These are phyloP conservation scores for Aspergillus proliferans DNA, from an alignment of 2,329 filamentous ascomycete species.

Conservation along the genomic window DNA sequence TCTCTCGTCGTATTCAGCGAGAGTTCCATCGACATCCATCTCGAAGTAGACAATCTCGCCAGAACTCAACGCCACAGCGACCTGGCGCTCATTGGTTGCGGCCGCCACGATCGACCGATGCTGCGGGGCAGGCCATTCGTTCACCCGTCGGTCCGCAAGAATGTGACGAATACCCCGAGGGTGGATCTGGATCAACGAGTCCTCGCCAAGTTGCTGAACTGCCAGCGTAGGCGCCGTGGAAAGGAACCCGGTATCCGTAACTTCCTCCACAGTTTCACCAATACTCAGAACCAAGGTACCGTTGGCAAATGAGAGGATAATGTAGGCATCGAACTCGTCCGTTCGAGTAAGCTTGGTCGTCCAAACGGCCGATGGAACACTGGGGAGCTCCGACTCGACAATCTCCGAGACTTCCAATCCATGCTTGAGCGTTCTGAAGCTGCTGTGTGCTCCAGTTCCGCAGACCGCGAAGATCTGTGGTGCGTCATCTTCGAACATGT, in stretches of 20 bases:
- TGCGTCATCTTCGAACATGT: slow-evolving; percentile 84
- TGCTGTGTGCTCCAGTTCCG: slow-evolving; percentile 80
- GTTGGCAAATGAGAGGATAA: slow-evolving; percentile 87
- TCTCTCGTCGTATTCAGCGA: slow-evolving; percentile 92
- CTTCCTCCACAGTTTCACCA: slow-evolving; percentile 93
- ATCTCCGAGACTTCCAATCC: slow-evolving; percentile 90
- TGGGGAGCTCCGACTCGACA: slow-evolving; percentile 85
- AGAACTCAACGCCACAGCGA: slow-evolving; percentile 87
- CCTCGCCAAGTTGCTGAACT: slow-evolving; percentile 88
- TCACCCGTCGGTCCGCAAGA: slow-evolving; percentile 66
- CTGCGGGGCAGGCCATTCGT: slow-evolving; percentile 89
- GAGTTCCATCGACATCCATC: slow-evolving; percentile 82
- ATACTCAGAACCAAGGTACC: slow-evolving; percentile 89
- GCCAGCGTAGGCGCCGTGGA: slow-evolving; percentile 83
- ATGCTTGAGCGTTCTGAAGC: slow-evolving; percentile 87
- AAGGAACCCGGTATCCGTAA: slow-evolving; percentile 87
- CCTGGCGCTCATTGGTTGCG: slow-evolving; percentile 85
- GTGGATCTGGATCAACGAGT: slow-evolving; percentile 88
- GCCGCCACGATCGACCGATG: slow-evolving; percentile 94
- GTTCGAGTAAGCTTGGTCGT: slow-evolving; percentile 77
- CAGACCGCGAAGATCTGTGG: slow-evolving; percentile 94
- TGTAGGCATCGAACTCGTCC: slow-evolving; percentile 88
- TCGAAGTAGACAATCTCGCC: slow-evolving; percentile 98
- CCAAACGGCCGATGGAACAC: slow-evolving; percentile 88
- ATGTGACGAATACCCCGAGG: slow-evolving; percentile 95